Base-by-base conservation (phyloP, 768 basidiomycete genomes). In the Lentinula guzmanii region DNA sequence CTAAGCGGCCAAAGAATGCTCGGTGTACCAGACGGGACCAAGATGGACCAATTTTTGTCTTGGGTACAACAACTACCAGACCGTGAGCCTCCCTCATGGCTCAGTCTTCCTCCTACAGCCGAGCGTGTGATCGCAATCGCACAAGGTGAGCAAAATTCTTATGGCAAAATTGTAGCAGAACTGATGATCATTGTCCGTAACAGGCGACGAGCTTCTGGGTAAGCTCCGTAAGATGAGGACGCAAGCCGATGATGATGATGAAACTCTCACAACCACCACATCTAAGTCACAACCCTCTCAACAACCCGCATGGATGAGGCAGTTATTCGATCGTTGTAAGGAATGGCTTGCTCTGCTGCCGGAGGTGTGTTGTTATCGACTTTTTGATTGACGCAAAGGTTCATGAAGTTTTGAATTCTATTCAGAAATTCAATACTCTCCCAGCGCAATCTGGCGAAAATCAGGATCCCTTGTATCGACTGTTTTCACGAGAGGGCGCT, bases 241-340 rank as follows among this genome's bases (percentile, higher is more conserved):
- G 75, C 74, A 95, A 55, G 82, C 84, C 0, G 93, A 96, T 69
- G 93, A 95, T 63, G 91, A 95, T 41, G 92, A 94, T 52, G 83
- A 86, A 18, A 79, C 81, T 3, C 67, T 77, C 2, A 71, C 81
- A n/a, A 79, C 80, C n/a, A 74, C 86, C 24, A 58, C 48, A 41
- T 75, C 84, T 21, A 89, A 89, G 69, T 78, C 83, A 18, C 83
- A 86, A 64, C 74, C 84, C 1, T 82, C 86, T 2, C 86, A 90
- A 60, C 90, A 92, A 69, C 95, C 96, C 21, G 91, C 89, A 1
- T 99, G 96, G 96, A 98, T 98, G 96, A 84, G 90, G 35, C 79
- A 83, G 18, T 77, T 98, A 43, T 79, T 88, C 54, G 88, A 90
- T 58, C 86, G 92, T 43, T 92, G 93, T 70, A 79, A 83, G 43